Percentiles rank a stretch among this genome's conserved stretches.
These are phyloP conservation scores for Verticillium alfalfae DNA, from an alignment of 2,329 filamentous ascomycete species.

Conservation along the genomic window DNA sequence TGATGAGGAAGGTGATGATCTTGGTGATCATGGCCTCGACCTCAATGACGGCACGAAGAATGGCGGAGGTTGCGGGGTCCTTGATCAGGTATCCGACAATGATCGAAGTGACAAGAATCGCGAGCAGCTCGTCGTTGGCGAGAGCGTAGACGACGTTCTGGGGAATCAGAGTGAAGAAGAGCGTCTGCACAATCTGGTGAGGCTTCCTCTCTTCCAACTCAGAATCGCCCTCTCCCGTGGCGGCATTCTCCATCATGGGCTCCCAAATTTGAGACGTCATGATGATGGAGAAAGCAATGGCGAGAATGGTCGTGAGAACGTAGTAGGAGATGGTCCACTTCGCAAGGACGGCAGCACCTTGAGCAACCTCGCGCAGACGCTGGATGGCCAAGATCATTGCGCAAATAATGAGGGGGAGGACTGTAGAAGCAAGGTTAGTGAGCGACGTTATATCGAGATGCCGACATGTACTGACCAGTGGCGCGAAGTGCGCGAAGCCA, in stretches of 20 bases:
- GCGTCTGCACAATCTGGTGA: conserved; percentile 37
- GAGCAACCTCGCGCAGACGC: conserved; percentile 38
- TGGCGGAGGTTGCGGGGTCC: conserved; percentile 21
- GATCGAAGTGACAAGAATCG: conserved; percentile 39
- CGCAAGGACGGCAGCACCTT: conserved; percentile 36
- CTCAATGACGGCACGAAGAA: conserved; percentile 38
- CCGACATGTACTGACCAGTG: conserved; percentile 28
- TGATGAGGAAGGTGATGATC: conserved; percentile 42
- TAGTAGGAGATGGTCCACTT: conserved; percentile 45
- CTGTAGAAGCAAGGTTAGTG: conserved; percentile 17
- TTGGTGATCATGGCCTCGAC: conserved; percentile 40
- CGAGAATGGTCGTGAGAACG: conserved; percentile 40
- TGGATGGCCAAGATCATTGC: conserved; percentile 47
- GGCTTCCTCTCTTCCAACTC: conserved; percentile 17
- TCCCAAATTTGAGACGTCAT: conserved; percentile 41
- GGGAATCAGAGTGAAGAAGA: conserved; percentile 44
- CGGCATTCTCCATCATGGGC: conserved; percentile 28
- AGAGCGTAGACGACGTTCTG: conserved; percentile 41
- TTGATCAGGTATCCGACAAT: conserved; percentile 40
- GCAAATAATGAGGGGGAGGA: conserved; percentile 44
- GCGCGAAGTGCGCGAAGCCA: conserved; percentile 45
- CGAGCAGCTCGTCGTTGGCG: conserved; percentile 38
- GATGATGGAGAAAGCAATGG: conserved; percentile 40
- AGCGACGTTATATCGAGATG: background rate
- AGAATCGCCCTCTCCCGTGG: conserved; percentile 9